These are phyloP conservation scores for Erodium trifolium DNA, from an alignment of 441 rosid genomes.

Conservation along the genomic window DNA sequence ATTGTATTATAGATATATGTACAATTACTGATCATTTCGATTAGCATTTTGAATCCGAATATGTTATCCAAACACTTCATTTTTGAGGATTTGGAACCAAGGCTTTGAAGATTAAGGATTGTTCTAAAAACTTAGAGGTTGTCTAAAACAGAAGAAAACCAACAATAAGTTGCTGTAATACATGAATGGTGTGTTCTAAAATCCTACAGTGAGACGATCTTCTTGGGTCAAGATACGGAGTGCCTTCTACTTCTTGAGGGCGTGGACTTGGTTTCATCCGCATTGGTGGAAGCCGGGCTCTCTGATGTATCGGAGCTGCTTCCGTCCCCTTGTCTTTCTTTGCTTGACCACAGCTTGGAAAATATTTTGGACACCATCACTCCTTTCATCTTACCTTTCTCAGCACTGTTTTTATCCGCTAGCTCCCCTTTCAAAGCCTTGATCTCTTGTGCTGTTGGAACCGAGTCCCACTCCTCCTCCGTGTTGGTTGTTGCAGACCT, in stretches of 20 bases:
- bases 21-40: too few relatives aligned
- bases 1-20: too few relatives aligned
- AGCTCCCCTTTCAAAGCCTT: constrained; percentile 32
- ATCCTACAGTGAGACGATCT: background rate
- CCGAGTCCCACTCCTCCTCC: constrained; percentile 62
- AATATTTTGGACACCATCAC: constrained; percentile 38
- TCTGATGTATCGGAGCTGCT: constrained; percentile 49
- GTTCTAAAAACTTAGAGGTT: background rate
- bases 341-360: constrained; percentile 46
- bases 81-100: background rate
- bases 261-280: constrained; percentile 41
- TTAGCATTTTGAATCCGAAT: too few relatives aligned
- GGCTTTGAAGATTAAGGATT: background rate
- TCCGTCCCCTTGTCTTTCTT: constrained; percentile 41
- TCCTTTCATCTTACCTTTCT: constrained; percentile 45
- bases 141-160: background rate
- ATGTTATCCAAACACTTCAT: too few relatives aligned
- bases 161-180: background rate
- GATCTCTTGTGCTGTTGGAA: constrained; percentile 55
- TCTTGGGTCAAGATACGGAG: constrained; percentile 21
- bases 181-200: background rate
- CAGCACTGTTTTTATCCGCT: background rate
- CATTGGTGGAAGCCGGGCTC: constrained; percentile 20
- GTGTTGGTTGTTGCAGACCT: constrained; percentile 52
- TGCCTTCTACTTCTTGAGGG: constrained; percentile 52